Evolutionary conservation across 306 rosid genomes (phyloP), one percentile per base, ranked within the genome.

Genomic region (Rosa persica): DNA sequence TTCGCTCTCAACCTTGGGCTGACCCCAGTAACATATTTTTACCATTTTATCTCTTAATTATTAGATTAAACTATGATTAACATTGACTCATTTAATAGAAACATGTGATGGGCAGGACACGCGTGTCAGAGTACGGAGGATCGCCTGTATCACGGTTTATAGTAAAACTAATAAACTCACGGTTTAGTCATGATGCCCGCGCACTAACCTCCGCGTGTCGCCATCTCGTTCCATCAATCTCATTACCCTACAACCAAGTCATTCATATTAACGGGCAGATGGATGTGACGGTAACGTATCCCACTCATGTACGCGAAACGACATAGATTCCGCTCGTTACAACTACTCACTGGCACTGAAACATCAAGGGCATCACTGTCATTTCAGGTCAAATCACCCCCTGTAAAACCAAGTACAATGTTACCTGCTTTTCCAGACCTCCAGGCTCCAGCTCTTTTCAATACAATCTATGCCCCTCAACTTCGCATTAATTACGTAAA

Each of bases 401-500:
- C 6, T 30, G 70, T 65, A 78, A 58, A 38, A 12, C 39, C 10
- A 47, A 55, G 62, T 46, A 46, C 72, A 43, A 20, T 4, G 2
- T 8, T 25, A 55, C 12, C 25, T 19, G 17, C 38, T 9, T 61
- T 61, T 25, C 8, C 74, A 78, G 5, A 10, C 36, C 16, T 3
- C 6, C 25, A 7, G 12, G 44, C 40, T 54, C 54, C 66, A 12
- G 57, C 22, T 15, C 43, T 72, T 43, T 9, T 78, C 17, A 0
- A 60, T 30, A 30, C 1, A 30, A 30, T 30, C 69, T 77, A 80
- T 70, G 44, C 81, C 92, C 87, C 69, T 83, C 60, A 68, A 34
- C 69, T 81, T 61, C 5, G 71, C 58, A 64, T 78, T 89, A 79
- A 87, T 80, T 86, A 67, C 91, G 36, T 0, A 2, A 47, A 73